Conservation (phyloP, 352 stramenopile genomes). For the Phytophthora foliorum region DNA sequence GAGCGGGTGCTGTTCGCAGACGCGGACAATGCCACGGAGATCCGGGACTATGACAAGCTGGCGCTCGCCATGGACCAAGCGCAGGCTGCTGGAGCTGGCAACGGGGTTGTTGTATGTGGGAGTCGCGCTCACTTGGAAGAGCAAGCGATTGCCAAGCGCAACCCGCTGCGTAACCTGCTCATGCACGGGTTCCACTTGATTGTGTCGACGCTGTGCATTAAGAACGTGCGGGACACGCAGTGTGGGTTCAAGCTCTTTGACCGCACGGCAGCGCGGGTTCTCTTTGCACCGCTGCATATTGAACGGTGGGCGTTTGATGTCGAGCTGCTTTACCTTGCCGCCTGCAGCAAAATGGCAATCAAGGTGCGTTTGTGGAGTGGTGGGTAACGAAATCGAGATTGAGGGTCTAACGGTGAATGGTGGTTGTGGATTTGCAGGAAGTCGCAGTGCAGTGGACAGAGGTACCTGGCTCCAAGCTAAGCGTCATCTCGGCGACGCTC, state of each 20-base stretch:
- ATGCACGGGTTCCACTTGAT: constrained; percentile 95
- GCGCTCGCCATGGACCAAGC: constrained; percentile 63
- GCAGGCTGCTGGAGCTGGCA: constrained; percentile 11
- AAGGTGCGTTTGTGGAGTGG: constrained; percentile 54
- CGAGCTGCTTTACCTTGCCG: constrained; percentile 93
- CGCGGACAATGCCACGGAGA: constrained; percentile 94
- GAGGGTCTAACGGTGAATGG: not conserved
- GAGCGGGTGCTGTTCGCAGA: constrained; percentile 92
- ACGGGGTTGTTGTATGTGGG: constrained; percentile 88
- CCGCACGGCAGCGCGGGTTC: constrained; percentile 73
- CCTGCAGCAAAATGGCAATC: constrained; percentile 58
- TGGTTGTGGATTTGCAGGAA: constrained; percentile 65
- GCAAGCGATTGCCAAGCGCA: constrained; percentile 84
- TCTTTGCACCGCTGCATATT: constrained; percentile 95
- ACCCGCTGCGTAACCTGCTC: constrained; percentile 90
- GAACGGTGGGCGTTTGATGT: constrained; percentile 96
- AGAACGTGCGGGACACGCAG: constrained; percentile 93
- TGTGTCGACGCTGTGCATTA: constrained; percentile 88
- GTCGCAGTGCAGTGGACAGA: constrained; percentile 94
- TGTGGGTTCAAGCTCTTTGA: constrained; percentile 97
- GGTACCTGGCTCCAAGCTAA: constrained; percentile 92
- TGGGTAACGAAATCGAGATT: not conserved
- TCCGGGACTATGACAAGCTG: constrained; percentile 89
- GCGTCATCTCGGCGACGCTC: constrained; percentile 88
- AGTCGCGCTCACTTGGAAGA: constrained; percentile 92